Conservation (phyloP, 495 filamentous ascomycete species). For the Hypoxylon lienhwacheense region DNA sequence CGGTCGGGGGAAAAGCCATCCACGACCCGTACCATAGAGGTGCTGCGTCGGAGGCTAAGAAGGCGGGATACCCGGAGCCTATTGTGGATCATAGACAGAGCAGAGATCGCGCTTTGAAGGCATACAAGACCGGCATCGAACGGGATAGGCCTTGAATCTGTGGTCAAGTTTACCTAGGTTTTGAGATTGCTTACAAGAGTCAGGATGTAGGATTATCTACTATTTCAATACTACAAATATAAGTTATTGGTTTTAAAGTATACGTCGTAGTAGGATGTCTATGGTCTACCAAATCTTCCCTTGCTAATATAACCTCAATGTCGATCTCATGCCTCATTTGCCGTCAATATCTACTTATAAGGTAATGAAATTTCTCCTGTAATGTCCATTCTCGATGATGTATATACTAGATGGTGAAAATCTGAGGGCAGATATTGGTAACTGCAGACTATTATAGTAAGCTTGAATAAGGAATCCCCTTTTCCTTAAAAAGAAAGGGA, state of each 20-base stretch:
- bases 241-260: background rate
- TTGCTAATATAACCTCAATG: too few relatives aligned
- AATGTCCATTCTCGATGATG: too few relatives aligned
- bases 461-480: too few relatives aligned
- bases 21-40: constrained; percentile 79
- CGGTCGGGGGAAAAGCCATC: constrained; percentile 62
- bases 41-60: constrained; percentile 58
- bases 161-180: background rate
- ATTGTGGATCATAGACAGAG: constrained; percentile 73
- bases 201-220: background rate
- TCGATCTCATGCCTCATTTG: too few relatives aligned
- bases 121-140: constrained; percentile 71
- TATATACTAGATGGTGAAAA: too few relatives aligned
- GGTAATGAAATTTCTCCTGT: too few relatives aligned
- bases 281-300: too few relatives aligned
- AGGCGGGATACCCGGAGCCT: constrained; percentile 70
- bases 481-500: too few relatives aligned
- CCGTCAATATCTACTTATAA: too few relatives aligned
- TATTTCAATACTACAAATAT: background rate
- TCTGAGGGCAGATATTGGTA: too few relatives aligned
- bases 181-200: background rate
- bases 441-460: too few relatives aligned
- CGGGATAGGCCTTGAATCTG: constrained; percentile 24
- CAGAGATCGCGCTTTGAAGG: constrained; percentile 65
- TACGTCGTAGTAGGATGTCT: too few relatives aligned